phyloP scores from a whole-genome alignment of 371 early-diverging fungal genomes.

The Rhizopus delemar region DNA sequence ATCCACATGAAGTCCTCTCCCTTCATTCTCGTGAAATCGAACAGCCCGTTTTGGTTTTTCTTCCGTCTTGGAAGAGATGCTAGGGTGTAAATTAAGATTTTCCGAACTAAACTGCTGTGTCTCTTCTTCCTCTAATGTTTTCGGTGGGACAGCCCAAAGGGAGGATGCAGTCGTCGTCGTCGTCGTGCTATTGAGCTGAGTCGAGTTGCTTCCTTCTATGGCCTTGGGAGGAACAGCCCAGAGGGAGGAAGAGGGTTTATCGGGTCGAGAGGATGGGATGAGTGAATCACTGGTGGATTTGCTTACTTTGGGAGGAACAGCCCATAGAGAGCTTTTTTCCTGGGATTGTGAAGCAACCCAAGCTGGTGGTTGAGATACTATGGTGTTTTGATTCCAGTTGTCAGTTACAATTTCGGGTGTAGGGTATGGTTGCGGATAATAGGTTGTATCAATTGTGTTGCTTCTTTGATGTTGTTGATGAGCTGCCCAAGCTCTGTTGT shows the following conservation, averaged over 20 bases:
- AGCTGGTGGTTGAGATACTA: background rate
- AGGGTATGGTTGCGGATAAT: background rate
- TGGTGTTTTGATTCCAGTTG: too few relatives aligned
- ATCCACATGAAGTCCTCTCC: background rate
- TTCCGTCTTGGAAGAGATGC: slow-evolving; percentile 21
- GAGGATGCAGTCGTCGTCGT: background rate
- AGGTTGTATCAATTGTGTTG: slow-evolving; percentile 13
- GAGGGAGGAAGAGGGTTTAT: slow-evolving; percentile 18
- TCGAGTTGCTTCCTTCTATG: background rate
- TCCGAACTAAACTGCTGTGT: slow-evolving; percentile 21
- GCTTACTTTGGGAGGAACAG: slow-evolving; percentile 1
- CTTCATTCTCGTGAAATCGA: background rate
- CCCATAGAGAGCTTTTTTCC: slow-evolving; percentile 7
- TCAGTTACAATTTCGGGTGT: too few relatives aligned
- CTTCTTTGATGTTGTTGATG: slow-evolving; percentile 19
- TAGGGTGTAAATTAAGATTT: slow-evolving; percentile 27
- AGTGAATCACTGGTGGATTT: slow-evolving; percentile 2
- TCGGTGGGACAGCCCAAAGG: background rate
- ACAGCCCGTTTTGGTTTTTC: background rate
- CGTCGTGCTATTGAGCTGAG: too few relatives aligned
- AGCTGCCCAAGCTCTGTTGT: too few relatives aligned
- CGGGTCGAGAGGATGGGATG: slow-evolving; percentile 14
- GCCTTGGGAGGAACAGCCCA: slow-evolving; percentile 23
- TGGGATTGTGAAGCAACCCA: background rate
- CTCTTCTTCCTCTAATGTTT: too few relatives aligned